Evolutionary conservation across 1,284 basidiomycete genomes (phyloP).

Genomic region (Boletus smithii): DNA sequence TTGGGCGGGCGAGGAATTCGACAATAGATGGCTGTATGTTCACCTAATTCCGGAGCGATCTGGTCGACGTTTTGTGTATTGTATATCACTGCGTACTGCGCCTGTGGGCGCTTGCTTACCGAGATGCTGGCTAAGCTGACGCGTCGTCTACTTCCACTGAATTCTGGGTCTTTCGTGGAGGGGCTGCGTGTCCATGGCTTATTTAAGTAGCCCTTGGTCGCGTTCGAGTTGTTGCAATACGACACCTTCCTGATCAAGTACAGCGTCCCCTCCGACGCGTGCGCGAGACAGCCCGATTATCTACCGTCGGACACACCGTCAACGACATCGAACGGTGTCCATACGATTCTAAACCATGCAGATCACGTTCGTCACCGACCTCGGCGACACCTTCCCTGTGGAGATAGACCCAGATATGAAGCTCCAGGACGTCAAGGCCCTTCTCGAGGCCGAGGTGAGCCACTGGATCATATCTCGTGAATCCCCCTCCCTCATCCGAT

Average conservation of each 20-base stretch:
- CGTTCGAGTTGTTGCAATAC: slow-evolving; percentile 1
- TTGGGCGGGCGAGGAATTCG: slow-evolving; percentile 35
- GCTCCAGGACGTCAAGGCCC: slow-evolving; percentile 83
- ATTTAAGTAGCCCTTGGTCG: slow-evolving; percentile 11
- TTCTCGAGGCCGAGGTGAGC: slow-evolving; percentile 86
- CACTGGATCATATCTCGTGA: slow-evolving; percentile 1
- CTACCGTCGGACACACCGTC: background rate
- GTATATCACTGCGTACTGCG: slow-evolving; percentile 6
- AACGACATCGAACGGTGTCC: background rate
- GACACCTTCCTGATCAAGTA: slow-evolving; percentile 31
- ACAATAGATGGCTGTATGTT: slow-evolving; percentile 25
- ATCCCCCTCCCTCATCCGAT: background rate
- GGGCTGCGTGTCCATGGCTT: slow-evolving; percentile 21
- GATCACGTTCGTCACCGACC: slow-evolving; percentile 76
- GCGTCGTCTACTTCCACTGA: slow-evolving; percentile 22
- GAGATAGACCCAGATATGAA: slow-evolving; percentile 88
- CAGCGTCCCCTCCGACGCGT: too few species aligned
- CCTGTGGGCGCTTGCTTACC: slow-evolving; percentile 9
- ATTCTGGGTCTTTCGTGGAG: slow-evolving; percentile 25
- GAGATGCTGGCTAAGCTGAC: slow-evolving; percentile 14
- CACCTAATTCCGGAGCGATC: too few species aligned
- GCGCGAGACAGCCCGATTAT: slow-evolving; percentile 12
- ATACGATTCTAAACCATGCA: slow-evolving; percentile 51
- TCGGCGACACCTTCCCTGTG: slow-evolving; percentile 71
- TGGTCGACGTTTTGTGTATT: slow-evolving; percentile 1